Evolutionary conservation across 768 basidiomycete species (phyloP).

Genomic region (Postia placenta): DNA sequence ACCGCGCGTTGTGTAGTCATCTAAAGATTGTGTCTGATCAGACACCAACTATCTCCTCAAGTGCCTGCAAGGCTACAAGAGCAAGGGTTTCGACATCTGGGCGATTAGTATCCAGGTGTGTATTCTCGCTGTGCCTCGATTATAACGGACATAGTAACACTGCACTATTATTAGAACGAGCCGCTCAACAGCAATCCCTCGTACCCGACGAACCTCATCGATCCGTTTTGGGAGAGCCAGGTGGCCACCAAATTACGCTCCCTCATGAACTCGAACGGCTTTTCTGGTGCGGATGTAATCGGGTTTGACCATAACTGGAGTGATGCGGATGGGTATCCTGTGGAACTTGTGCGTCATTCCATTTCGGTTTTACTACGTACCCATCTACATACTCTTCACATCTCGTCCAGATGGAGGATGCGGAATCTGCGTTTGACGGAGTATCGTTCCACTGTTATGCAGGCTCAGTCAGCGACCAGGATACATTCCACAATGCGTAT

Average conservation of each 20-base stretch:
- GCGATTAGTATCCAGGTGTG: slow-evolving; percentile 49
- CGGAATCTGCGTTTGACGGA: slow-evolving; percentile 52
- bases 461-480: slow-evolving; percentile 48
- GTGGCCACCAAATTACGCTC: slow-evolving; percentile 51
- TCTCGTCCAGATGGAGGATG: slow-evolving; percentile 44
- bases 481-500: slow-evolving; percentile 47
- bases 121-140: slow-evolving; percentile 18
- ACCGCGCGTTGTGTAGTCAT: too few relatives aligned
- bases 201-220: slow-evolving; percentile 61
- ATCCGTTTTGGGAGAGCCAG: slow-evolving; percentile 48
- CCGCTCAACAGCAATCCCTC: slow-evolving; percentile 54
- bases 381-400: too few relatives aligned
- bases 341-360: slow-evolving; percentile 40
- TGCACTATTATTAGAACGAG: too few relatives aligned
- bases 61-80: slow-evolving; percentile 60
- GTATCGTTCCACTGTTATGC: slow-evolving; percentile 72
- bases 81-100: slow-evolving; percentile 52
- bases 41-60: slow-evolving; percentile 71
- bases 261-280: slow-evolving; percentile 57
- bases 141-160: neutral
- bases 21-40: too few relatives aligned
- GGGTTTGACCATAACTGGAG: slow-evolving; percentile 77
- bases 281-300: slow-evolving; percentile 52
- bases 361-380: too few relatives aligned
- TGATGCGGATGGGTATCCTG: slow-evolving; percentile 57